A percentile compares a stretch with the other conserved stretches of the same genome.
Evolutionary conservation across 1,284 basidiomycete genomes (phyloP).

Genomic region (Fomitopsis pinicola): DNA sequence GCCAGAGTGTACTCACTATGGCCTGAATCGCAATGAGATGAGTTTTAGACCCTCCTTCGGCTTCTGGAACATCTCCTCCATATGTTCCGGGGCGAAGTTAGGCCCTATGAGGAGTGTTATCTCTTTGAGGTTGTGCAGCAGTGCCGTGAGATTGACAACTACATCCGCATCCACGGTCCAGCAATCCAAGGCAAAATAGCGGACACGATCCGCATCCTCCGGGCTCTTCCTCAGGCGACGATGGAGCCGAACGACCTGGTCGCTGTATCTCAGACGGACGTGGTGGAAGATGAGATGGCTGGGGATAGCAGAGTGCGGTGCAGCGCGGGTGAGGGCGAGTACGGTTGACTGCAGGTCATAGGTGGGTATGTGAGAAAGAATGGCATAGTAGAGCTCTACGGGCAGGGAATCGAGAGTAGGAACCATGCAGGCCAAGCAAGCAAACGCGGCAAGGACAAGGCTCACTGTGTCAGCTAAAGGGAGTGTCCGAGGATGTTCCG

Average conservation of each 20-base stretch:
- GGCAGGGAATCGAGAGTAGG: constrained; percentile 34
- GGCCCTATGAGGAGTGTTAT: constrained; percentile 58
- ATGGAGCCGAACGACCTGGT: constrained; percentile 45
- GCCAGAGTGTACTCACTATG: constrained; percentile 45
- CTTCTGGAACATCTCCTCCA: constrained; percentile 51
- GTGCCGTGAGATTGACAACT: constrained; percentile 48
- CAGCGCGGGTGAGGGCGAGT: constrained; percentile 49
- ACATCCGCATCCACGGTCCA: constrained; percentile 65
- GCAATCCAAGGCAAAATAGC: constrained; percentile 43
- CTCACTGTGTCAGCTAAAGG: too few relatives aligned
- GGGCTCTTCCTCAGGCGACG: constrained; percentile 38
- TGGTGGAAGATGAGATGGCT: constrained; percentile 44
- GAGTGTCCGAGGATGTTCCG: too few relatives aligned
- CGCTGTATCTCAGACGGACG: constrained; percentile 39
- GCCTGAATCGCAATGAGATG: constrained; percentile 58
- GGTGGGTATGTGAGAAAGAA: constrained; percentile 42
- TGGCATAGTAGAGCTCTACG: constrained; percentile 52
- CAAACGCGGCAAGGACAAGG: too few relatives aligned
- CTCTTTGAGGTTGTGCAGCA: constrained; percentile 43
- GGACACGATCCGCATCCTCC: constrained; percentile 35
- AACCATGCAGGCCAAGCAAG: not conserved
- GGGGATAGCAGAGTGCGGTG: constrained; percentile 52
- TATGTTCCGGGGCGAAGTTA: constrained; percentile 60
- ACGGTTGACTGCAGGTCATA: constrained; percentile 37
- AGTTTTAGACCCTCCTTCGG: constrained; percentile 34